Percentiles rank a stretch among this genome's conserved stretches.
Evolutionary conservation across 2,329 filamentous ascomycete species (phyloP).

Genomic region (Colletotrichum noveboracense): DNA sequence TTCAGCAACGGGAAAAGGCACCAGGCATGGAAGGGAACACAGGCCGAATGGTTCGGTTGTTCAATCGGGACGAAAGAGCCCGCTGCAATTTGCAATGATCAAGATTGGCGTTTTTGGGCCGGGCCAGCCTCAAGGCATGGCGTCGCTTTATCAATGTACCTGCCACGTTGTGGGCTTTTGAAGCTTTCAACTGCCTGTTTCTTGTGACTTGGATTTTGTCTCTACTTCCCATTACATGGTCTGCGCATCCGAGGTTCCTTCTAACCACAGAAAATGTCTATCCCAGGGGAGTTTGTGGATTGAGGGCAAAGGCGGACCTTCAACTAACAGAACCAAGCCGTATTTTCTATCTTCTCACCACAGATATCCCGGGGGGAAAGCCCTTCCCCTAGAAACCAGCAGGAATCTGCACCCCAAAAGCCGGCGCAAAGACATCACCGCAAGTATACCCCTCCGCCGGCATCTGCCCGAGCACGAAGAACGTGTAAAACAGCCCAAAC

Average conservation of each 20-base stretch:
- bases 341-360: not conserved
- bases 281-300: not conserved
- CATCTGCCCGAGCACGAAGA: not conserved
- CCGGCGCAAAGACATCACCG: not conserved
- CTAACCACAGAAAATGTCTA: not conserved
- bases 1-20: not conserved
- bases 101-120: slow-evolving; percentile 3
- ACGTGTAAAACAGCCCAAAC: not conserved
- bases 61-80: not conserved
- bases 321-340: not conserved
- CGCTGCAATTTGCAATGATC: not conserved
- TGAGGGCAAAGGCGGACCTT: not conserved
- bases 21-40: not conserved
- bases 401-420: not conserved
- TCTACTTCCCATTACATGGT: not conserved
- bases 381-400: not conserved
- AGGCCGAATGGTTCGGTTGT: not conserved
- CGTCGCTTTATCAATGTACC: slow-evolving; percentile 2
- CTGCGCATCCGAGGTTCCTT: not conserved
- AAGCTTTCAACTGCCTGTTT: not conserved
- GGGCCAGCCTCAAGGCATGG: not conserved
- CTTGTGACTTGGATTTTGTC: not conserved
- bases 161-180: not conserved
- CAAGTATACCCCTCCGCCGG: not conserved
- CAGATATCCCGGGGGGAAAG: not conserved